phyloP scores from a whole-genome alignment of 2,329 filamentous ascomycete genomes.

The Nigrospora oryzae region DNA sequence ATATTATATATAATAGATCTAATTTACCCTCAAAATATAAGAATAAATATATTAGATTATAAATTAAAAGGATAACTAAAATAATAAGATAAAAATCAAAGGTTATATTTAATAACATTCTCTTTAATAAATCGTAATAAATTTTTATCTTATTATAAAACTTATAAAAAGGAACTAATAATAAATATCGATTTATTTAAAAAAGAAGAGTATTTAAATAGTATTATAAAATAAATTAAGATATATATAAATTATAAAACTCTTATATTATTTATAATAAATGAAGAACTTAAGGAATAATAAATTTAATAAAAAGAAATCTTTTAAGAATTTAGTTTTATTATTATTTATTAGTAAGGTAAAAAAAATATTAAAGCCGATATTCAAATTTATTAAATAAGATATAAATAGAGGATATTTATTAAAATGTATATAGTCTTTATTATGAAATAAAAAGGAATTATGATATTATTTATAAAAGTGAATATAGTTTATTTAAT shows the following conservation, averaged over 20 bases:
- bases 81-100: slow-evolving; percentile 1
- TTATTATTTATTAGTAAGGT: slow-evolving; percentile 2
- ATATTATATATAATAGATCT: background rate
- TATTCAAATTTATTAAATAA: background rate
- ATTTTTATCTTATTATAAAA: slow-evolving; percentile 19
- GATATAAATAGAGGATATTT: background rate
- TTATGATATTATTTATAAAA: background rate
- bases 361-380: background rate
- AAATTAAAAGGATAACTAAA: slow-evolving; percentile 2
- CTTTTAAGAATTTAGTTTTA: background rate
- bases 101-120: slow-evolving; percentile 7
- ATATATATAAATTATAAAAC: slow-evolving; percentile 12
- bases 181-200: slow-evolving; percentile 16
- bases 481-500: background rate
- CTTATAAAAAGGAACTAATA: slow-evolving; percentile 24
- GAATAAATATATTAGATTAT: background rate
- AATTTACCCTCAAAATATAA: background rate
- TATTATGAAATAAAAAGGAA: background rate
- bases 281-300: slow-evolving; percentile 12
- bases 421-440: background rate
- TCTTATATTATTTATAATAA: slow-evolving; percentile 14
- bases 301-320: slow-evolving; percentile 4
- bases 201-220: slow-evolving; percentile 11
- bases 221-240: slow-evolving; percentile 5
- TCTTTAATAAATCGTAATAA: slow-evolving; percentile 8